Conservation (phyloP, 768 basidiomycete genomes). For the Tylopilus sp. region DNA sequence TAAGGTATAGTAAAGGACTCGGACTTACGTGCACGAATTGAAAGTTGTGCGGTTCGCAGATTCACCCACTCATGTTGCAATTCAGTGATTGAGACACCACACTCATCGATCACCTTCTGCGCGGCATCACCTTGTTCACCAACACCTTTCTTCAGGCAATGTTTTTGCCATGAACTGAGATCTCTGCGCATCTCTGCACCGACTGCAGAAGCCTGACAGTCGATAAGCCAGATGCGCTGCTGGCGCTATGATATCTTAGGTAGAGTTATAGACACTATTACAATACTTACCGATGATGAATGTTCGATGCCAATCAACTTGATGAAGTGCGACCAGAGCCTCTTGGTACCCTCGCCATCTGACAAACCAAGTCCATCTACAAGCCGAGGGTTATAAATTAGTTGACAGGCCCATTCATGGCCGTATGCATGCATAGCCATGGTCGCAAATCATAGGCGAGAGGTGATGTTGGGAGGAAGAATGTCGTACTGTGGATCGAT, state of each 20-base stretch:
- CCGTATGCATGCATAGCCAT: no score
- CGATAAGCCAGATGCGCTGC: not conserved
- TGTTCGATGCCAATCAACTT: not conserved
- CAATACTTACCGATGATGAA: not conserved
- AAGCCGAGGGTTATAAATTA: not conserved
- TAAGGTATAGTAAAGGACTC: no score
- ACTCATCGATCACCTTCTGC: not conserved
- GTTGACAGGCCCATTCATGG: no score
- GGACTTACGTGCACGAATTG: not conserved
- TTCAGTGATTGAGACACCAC: not conserved
- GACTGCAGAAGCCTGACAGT: not conserved
- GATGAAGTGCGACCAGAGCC: not conserved
- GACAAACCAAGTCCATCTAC: not conserved
- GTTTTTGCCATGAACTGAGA: not conserved
- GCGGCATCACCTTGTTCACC: not conserved
- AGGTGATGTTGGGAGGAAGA: not conserved
- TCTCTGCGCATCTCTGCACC: not conserved
- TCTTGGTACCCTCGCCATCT: not conserved
- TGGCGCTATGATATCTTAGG: not conserved
- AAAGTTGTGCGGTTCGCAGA: not conserved
- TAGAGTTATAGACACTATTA: not conserved
- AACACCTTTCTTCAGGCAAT: not conserved
- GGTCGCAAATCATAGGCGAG: not conserved
- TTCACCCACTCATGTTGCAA: not conserved
- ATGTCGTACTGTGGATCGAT: not conserved